Evolutionary conservation across 129 eudicot genomes (phyloP).

Genomic region (Arctium lappa): DNA sequence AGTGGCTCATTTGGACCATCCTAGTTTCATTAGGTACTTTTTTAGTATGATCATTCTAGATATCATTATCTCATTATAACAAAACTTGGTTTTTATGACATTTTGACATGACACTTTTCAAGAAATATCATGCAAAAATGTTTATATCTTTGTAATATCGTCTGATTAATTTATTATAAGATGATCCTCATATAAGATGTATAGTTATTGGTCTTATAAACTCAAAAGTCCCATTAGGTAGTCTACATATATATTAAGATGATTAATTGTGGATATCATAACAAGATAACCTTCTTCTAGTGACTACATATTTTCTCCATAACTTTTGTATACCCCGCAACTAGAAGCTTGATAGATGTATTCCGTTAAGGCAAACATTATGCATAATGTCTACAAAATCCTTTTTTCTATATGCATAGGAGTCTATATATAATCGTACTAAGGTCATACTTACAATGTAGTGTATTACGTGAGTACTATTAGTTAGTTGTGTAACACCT

Average conservation of each 20-base stretch:
- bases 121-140: neutral
- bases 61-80: too few species aligned
- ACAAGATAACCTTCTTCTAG: neutral
- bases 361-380: neutral
- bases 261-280: neutral
- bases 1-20: neutral
- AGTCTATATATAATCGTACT: neutral
- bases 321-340: neutral
- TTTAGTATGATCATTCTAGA: neutral
- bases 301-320: neutral
- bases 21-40: neutral
- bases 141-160: neutral
- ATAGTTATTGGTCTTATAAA: too few species aligned
- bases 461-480: neutral
- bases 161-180: too few species aligned
- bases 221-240: neutral
- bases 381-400: neutral
- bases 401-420: neutral
- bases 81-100: neutral
- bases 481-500: neutral
- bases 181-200: neutral
- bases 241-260: too few species aligned
- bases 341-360: neutral
- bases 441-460: too few species aligned
- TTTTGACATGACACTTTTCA: neutral